Percentiles rank a stretch among this genome's conserved stretches.
Conservation (phyloP, 1,284 basidiomycete genomes). For the Veloporphyrellus conicus region DNA sequence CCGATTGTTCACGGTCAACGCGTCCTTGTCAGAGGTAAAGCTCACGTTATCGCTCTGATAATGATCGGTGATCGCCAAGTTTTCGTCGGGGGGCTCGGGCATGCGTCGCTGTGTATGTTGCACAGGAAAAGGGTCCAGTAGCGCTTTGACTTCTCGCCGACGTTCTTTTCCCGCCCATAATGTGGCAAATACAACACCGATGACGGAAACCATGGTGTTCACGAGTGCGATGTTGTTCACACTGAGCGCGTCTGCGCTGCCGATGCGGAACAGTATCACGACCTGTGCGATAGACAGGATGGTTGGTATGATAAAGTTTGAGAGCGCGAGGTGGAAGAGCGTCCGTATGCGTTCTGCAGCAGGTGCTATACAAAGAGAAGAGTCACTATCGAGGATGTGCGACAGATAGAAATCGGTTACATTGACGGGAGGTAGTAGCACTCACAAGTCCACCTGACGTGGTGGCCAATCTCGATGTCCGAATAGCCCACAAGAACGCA, state of each 20-base stretch:
- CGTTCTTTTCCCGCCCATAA: constrained; percentile 25
- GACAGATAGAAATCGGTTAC: neutral
- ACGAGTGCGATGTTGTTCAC: constrained; percentile 11
- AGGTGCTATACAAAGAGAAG: constrained; percentile 3
- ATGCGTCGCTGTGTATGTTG: neutral
- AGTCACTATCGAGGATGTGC: neutral
- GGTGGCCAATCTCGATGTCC: neutral
- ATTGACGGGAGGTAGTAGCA: neutral
- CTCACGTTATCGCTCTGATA: neutral
- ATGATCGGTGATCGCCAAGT: neutral
- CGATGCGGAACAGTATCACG: constrained; percentile 5
- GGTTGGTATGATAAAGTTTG: constrained; percentile 23
- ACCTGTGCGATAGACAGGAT: constrained; percentile 19
- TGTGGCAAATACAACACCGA: constrained; percentile 28
- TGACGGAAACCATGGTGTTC: constrained; percentile 21
- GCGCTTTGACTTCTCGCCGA: neutral
- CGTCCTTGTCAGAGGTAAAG: neutral
- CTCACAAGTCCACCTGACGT: constrained; percentile 1
- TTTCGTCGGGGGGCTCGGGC: neutral
- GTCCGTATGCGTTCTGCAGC: constrained; percentile 13
- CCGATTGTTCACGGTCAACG: neutral
- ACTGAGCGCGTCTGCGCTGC: neutral
- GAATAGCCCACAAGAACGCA: constrained; percentile 21
- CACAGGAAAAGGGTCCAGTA: neutral
- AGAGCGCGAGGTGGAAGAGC: constrained; percentile 17